Evolutionary conservation across 2,329 filamentous ascomycete species (phyloP).

Genomic region (Colletotrichum falcatum): DNA sequence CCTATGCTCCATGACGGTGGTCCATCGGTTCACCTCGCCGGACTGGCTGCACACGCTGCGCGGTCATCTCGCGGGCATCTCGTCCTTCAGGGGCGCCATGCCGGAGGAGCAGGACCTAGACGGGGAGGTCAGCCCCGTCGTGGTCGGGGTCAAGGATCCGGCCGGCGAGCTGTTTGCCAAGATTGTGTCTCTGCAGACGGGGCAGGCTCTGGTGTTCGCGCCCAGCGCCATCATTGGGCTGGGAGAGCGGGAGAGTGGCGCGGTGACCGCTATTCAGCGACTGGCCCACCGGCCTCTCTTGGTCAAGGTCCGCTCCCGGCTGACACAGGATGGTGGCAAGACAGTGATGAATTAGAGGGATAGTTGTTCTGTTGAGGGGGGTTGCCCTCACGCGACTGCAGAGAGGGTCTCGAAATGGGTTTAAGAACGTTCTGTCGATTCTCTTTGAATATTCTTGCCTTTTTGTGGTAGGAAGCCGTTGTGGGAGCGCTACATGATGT

Average conservation of each 20-base stretch:
- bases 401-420: not conserved
- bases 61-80: constrained; percentile 48
- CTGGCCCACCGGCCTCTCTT: constrained; percentile 55
- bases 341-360: constrained; percentile 56
- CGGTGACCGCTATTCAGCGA: constrained; percentile 41
- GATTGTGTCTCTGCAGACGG: constrained; percentile 57
- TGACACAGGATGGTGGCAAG: constrained; percentile 59
- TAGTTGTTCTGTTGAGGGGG: not conserved
- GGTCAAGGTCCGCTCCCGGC: constrained; percentile 54
- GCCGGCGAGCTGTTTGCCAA: constrained; percentile 53
- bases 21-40: constrained; percentile 74
- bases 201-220: constrained; percentile 61
- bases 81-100: constrained; percentile 25
- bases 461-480: not conserved
- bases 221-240: constrained; percentile 53
- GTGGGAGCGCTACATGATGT: not conserved
- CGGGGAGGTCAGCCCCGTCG: constrained; percentile 23
- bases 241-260: constrained; percentile 28
- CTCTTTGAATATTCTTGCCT: not conserved
- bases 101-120: constrained; percentile 8
- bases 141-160: constrained; percentile 42
- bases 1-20: constrained; percentile 76
- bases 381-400: not conserved
- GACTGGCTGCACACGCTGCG: constrained; percentile 48
- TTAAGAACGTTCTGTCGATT: not conserved